These are phyloP conservation scores for Candida succiphila DNA, from an alignment of 805 yeast genomes.

Conservation along the genomic window DNA sequence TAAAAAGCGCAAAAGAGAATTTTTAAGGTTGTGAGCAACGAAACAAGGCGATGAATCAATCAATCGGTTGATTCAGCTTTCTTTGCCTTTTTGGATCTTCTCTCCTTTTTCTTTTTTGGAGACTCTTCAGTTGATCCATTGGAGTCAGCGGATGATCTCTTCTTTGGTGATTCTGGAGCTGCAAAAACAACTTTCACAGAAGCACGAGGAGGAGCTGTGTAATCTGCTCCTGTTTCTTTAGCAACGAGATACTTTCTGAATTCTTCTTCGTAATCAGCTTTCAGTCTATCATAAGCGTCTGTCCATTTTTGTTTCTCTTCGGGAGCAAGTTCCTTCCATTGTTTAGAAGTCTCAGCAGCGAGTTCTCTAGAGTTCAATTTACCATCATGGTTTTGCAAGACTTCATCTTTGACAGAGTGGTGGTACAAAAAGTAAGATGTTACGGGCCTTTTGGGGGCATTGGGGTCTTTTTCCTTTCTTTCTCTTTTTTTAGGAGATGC, in stretches of 20 bases:
- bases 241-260: constrained; percentile 19
- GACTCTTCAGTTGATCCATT: constrained; percentile 13
- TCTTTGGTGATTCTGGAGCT: too few relatives aligned
- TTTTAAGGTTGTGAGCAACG: too few relatives aligned
- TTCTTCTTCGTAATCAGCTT: constrained; percentile 23
- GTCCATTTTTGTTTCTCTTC: constrained; percentile 68
- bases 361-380: constrained; percentile 68
- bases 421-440: constrained; percentile 79
- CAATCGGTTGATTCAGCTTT: too few relatives aligned
- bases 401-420: constrained; percentile 58
- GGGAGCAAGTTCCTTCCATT: constrained; percentile 69
- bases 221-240: constrained; percentile 18
- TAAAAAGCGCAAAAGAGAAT: too few relatives aligned
- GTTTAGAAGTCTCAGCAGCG: constrained; percentile 66
- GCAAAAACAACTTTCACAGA: too few relatives aligned
- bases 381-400: constrained; percentile 61
- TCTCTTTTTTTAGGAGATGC: constrained; percentile 30
- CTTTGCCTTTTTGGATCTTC: too few relatives aligned
- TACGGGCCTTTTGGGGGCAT: constrained; percentile 92
- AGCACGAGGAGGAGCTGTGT: constrained; percentile 16
- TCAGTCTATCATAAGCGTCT: constrained; percentile 40
- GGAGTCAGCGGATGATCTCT: too few relatives aligned
- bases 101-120: constrained; percentile 28
- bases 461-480: constrained; percentile 60
- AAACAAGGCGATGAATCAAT: too few relatives aligned